Conservation (phyloP, 257 asterid genomes). For the Voacanga thouarsii region DNA sequence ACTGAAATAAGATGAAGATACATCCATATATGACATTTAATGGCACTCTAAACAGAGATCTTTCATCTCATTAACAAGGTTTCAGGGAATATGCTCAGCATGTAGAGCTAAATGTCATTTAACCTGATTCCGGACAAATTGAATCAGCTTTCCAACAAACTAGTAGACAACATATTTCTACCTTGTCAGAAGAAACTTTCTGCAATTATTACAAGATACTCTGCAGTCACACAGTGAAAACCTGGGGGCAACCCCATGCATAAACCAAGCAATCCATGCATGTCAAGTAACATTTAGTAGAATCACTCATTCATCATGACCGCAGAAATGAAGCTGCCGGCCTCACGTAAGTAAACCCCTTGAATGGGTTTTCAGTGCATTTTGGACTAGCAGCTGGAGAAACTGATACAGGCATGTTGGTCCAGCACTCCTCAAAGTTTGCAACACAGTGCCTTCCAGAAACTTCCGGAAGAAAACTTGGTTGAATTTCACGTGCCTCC, state of each 20-base stretch:
- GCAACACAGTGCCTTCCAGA: slow-evolving; percentile 65
- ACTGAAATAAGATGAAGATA: not conserved
- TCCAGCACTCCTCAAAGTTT: slow-evolving; percentile 71
- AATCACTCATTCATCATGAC: not conserved
- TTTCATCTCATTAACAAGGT: no score
- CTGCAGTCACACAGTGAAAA: not conserved
- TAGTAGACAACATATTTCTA: not conserved
- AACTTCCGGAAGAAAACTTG: slow-evolving; percentile 68
- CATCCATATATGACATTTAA: not conserved
- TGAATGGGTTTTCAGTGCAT: slow-evolving; percentile 48
- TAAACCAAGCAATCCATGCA: not conserved
- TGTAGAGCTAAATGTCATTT: not conserved
- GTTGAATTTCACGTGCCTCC: slow-evolving; percentile 59
- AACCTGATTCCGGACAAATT: not conserved
- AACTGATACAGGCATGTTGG: slow-evolving; percentile 56
- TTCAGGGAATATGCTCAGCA: not conserved
- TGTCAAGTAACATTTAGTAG: not conserved
- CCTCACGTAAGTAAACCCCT: slow-evolving; percentile 60
- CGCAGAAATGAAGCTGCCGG: slow-evolving; percentile 40
- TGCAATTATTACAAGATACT: not conserved
- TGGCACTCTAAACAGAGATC: not conserved
- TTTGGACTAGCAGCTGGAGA: slow-evolving; percentile 73
- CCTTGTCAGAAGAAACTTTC: not conserved
- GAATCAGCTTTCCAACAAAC: not conserved
- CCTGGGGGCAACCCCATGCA: not conserved